These are phyloP conservation scores for Boletellus sp. DNA, from an alignment of 768 basidiomycete species.

Conservation along the genomic window DNA sequence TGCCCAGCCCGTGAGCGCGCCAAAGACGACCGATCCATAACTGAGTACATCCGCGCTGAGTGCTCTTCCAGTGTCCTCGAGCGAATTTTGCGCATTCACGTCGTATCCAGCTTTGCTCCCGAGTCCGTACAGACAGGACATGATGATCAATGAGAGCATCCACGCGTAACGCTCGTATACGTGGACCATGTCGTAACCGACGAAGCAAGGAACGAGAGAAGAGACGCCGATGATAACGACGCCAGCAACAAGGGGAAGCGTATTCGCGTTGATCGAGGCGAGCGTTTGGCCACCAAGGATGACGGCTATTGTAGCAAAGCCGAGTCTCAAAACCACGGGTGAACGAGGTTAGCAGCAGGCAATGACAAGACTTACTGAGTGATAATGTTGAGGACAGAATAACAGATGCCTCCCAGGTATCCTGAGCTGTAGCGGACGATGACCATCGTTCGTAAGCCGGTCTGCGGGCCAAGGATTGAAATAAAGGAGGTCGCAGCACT, in stretches of 20 bases:
- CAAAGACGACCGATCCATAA: constrained; percentile 52
- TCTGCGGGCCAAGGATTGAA: constrained; percentile 50
- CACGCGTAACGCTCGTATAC: constrained; percentile 55
- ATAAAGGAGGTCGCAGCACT: constrained; percentile 44
- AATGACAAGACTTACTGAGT: constrained; percentile 34
- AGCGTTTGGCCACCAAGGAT: constrained; percentile 53
- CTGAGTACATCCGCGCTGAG: constrained; percentile 47
- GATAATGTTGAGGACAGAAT: constrained; percentile 51
- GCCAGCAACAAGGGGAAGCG: constrained; percentile 45
- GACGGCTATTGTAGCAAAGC: constrained; percentile 46
- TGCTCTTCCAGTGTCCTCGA: constrained; percentile 42
- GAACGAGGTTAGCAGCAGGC: background rate
- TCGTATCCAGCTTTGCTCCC: constrained; percentile 47
- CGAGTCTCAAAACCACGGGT: constrained; percentile 31
- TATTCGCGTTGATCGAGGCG: constrained; percentile 41
- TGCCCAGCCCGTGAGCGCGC: constrained; percentile 46
- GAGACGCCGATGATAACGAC: constrained; percentile 45
- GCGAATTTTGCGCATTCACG: constrained; percentile 37
- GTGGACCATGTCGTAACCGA: constrained; percentile 46
- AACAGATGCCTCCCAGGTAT: constrained; percentile 46
- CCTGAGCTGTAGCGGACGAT: constrained; percentile 48
- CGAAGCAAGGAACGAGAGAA: constrained; percentile 43
- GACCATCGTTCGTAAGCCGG: constrained; percentile 54
- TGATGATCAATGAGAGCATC: constrained; percentile 44
- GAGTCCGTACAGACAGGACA: constrained; percentile 50